Conservation (phyloP, 106 monocot genomes). For the Platanthera zijinensis region DNA sequence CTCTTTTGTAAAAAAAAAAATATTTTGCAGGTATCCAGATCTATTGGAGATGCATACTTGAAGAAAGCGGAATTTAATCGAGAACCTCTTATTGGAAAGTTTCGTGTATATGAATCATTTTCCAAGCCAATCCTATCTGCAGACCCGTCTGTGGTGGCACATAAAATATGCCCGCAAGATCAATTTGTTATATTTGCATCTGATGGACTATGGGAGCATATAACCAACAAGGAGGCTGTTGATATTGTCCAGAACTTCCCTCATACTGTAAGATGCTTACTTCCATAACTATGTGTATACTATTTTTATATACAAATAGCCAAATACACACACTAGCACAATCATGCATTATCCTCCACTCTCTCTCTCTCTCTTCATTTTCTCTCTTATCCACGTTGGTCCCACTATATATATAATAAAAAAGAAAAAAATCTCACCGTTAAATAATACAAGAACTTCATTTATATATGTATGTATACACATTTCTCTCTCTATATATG, state of each 20-base stretch:
- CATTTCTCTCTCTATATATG: too few relatives aligned
- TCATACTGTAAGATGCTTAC: conserved; percentile 12
- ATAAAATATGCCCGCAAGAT: conserved; percentile 16
- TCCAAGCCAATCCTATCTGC: conserved; percentile 15
- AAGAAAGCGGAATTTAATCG: conserved; percentile 16
- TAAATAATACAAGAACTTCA: too few relatives aligned
- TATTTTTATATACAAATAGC: too few relatives aligned
- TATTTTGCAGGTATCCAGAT: conserved; percentile 13
- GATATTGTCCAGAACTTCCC: conserved; percentile 19
- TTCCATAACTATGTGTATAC: background rate
- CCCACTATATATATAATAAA: too few relatives aligned
- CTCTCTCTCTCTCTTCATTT: too few relatives aligned
- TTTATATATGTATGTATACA: too few relatives aligned
- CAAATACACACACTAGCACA: too few relatives aligned
- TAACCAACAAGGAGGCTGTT: conserved; percentile 21
- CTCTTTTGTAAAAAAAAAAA: background rate
- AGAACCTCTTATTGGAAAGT: conserved; percentile 14
- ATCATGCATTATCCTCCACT: too few relatives aligned
- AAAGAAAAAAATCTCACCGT: too few relatives aligned
- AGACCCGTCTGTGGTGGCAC: conserved; percentile 17
- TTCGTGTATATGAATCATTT: conserved; percentile 16
- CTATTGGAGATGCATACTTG: conserved; percentile 23
- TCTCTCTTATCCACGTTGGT: too few relatives aligned
- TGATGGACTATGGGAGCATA: conserved; percentile 20
- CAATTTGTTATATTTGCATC: conserved; percentile 24